phyloP scores from a whole-genome alignment of 192 early-diverging fungal genomes.

The Coemansia sp. region DNA sequence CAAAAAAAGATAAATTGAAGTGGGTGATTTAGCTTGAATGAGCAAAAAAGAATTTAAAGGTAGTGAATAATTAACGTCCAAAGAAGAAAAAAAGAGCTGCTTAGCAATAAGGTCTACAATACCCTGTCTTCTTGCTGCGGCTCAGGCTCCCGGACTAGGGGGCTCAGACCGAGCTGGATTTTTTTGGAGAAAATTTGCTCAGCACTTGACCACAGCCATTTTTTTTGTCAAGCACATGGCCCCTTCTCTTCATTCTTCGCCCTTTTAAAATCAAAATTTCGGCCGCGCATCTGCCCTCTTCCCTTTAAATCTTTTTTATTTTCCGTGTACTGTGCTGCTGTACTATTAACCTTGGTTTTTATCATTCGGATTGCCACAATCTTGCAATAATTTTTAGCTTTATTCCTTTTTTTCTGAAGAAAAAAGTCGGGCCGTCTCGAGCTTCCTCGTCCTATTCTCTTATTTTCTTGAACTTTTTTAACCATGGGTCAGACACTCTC shows the following conservation, averaged over 20 bases:
- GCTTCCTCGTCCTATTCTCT: conserved; percentile 7
- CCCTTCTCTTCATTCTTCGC: background rate
- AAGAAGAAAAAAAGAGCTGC: background rate
- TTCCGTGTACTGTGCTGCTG: conserved; percentile 17
- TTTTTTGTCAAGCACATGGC: background rate
- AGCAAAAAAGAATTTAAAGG: background rate
- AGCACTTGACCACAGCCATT: background rate
- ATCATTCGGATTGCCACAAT: background rate
- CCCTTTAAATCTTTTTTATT: conserved; percentile 3
- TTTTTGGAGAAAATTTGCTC: background rate
- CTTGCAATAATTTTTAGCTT: conserved; percentile 15
- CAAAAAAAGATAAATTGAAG: background rate
- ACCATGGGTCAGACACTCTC: conserved; percentile 97
- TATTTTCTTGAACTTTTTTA: conserved; percentile 9
- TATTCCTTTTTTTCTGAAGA: conserved; percentile 2
- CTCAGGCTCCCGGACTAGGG: background rate
- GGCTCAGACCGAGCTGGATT: background rate
- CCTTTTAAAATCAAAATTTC: conserved; percentile 3
- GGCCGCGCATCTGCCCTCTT: conserved; percentile 3
- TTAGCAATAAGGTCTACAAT: background rate
- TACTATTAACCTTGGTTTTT: conserved; percentile 12
- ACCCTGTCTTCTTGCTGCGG: background rate
- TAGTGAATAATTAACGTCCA: background rate
- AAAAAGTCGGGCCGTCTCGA: background rate
- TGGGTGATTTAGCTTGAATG: background rate